A percentile compares a stretch with the other conserved stretches of the same genome.
These are phyloP conservation scores for Penicillium macrosclerotiorum DNA, from an alignment of 495 filamentous ascomycete genomes.

Conservation along the genomic window DNA sequence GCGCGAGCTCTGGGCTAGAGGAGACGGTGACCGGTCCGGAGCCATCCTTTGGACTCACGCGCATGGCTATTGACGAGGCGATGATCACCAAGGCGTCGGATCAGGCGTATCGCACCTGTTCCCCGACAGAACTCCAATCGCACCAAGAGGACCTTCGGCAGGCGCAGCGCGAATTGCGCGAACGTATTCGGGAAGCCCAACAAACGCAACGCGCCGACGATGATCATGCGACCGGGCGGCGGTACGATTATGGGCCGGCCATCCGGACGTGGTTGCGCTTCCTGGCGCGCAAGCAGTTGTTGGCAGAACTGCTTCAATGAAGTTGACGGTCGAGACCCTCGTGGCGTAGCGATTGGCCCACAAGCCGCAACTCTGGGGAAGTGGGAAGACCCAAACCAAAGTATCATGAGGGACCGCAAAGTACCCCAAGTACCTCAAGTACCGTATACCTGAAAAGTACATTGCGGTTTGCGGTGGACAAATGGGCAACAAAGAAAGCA, in stretches of 20 bases:
- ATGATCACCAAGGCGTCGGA: slow-evolving; percentile 12
- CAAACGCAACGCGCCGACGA: slow-evolving; percentile 42
- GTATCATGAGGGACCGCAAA: too few relatives aligned
- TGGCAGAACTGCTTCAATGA: slow-evolving; percentile 28
- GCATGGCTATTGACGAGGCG: slow-evolving; percentile 31
- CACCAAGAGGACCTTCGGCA: slow-evolving; percentile 29
- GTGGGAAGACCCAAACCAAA: neutral
- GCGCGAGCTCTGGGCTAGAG: slow-evolving; percentile 5
- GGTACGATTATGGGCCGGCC: slow-evolving; percentile 49
- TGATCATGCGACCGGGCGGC: slow-evolving; percentile 42
- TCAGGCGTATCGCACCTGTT: slow-evolving; percentile 17
- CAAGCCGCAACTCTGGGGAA: slow-evolving; percentile 5
- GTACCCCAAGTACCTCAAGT: too few relatives aligned
- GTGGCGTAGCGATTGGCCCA: slow-evolving; percentile 32
- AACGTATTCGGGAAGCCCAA: slow-evolving; percentile 43
- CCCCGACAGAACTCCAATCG: slow-evolving; percentile 24
- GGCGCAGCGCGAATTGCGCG: slow-evolving; percentile 34
- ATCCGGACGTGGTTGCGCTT: slow-evolving; percentile 44
- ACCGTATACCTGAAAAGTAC: too few relatives aligned
- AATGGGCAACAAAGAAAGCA: too few relatives aligned
- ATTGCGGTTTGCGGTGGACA: too few relatives aligned
- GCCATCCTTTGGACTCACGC: slow-evolving; percentile 31
- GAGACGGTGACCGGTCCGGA: slow-evolving; percentile 34
- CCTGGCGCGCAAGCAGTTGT: slow-evolving; percentile 39
- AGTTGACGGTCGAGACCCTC: slow-evolving; percentile 13